Conservation (phyloP, 257 asterid genomes). For the Ajuga chamaepitys region DNA sequence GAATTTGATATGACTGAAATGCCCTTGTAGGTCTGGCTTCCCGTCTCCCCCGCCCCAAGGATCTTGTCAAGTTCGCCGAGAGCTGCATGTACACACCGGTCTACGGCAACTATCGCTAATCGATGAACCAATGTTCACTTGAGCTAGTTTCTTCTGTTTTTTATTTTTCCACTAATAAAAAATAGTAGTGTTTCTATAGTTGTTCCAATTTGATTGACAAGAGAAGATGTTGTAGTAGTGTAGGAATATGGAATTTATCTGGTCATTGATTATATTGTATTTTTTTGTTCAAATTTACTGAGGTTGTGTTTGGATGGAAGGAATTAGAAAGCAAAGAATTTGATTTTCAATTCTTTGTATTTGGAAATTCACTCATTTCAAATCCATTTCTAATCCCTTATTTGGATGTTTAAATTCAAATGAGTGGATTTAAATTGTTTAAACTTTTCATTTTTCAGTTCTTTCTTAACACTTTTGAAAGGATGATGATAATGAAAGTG, state of each 20-base stretch:
- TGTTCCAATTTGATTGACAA: neutral
- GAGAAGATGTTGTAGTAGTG: neutral
- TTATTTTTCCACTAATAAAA: neutral
- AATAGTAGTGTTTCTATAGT: neutral
- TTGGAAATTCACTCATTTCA: no score
- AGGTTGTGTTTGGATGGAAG: no score
- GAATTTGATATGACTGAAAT: neutral
- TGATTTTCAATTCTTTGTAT: no score
- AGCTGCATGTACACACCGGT: slow-evolving; percentile 93
- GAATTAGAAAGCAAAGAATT: no score
- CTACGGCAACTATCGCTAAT: slow-evolving; percentile 63
- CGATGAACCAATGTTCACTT: neutral
- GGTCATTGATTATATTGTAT: neutral
- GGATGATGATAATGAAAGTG: no score
- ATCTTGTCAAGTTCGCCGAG: slow-evolving; percentile 78
- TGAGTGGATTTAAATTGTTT: no score
- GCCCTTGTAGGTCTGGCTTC: slow-evolving; percentile 70
- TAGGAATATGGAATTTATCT: neutral
- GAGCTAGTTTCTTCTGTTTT: neutral
- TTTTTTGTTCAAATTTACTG: neutral
- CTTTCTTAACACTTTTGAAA: no score
- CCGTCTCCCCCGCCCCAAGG: slow-evolving; percentile 77
- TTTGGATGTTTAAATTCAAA: no score
- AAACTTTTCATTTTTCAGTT: no score
- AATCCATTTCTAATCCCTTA: no score